These are phyloP conservation scores for Medicago lupulina DNA, from an alignment of 306 rosid species.

Conservation along the genomic window DNA sequence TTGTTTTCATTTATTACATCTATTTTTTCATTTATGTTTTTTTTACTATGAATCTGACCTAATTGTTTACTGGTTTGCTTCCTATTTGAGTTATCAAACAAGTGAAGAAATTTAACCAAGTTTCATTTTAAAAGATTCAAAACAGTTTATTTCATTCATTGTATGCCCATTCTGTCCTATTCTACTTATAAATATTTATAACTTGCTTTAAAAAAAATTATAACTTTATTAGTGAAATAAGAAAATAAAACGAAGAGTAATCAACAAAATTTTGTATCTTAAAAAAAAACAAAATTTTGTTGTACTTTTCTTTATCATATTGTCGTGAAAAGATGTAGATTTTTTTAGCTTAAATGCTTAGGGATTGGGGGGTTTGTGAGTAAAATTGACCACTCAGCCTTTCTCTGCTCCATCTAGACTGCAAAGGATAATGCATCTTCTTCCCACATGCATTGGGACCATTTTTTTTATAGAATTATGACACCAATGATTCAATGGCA, in stretches of 20 bases:
- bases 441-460: conserved; percentile 24
- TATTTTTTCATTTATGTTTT: neutral
- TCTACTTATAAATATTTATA: too few relatives aligned
- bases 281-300: too few relatives aligned
- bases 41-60: neutral
- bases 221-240: too few relatives aligned
- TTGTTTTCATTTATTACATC: neutral
- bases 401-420: neutral
- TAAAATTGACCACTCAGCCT: conserved; percentile 25
- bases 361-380: neutral
- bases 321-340: neutral
- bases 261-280: too few relatives aligned
- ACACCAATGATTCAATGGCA: conserved; percentile 10
- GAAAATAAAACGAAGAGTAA: too few relatives aligned
- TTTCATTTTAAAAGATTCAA: neutral
- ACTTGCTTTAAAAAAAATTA: too few relatives aligned
- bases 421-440: conserved; percentile 5
- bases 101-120: neutral
- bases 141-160: neutral
- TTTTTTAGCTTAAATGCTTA: neutral
- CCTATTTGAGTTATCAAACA: neutral
- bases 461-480: conserved; percentile 6
- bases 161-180: neutral
- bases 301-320: neutral
- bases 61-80: neutral